A percentile compares a stretch with the other conserved stretches of the same genome.
These are phyloP conservation scores for Solanum infundibuliforme DNA, from an alignment of 257 asterid species.

Conservation along the genomic window DNA sequence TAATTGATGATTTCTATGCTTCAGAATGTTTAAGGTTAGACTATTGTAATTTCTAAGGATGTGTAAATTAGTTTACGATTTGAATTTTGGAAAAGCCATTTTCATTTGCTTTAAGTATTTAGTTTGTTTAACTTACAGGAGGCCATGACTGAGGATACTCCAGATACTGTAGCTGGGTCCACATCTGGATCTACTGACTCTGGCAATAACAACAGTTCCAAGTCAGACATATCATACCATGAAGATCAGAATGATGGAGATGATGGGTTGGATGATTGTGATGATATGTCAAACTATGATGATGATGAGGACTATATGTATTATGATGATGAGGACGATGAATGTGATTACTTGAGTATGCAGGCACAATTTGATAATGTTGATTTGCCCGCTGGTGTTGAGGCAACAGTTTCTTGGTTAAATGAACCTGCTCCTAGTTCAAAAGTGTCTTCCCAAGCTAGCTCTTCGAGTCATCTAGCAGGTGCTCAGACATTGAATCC, in stretches of 20 bases:
- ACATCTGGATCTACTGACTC: constrained; percentile 20
- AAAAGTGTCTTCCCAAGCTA: constrained; percentile 3
- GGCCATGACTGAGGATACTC: constrained; percentile 19
- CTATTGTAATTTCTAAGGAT: neutral
- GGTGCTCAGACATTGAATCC: constrained; percentile 6
- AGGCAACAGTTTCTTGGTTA: constrained; percentile 48
- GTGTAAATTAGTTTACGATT: neutral
- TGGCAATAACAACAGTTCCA: constrained; percentile 18
- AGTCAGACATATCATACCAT: constrained; percentile 21
- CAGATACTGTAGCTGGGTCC: constrained; percentile 15
- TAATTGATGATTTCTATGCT: neutral
- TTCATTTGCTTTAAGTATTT: neutral
- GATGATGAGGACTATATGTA: constrained; percentile 13
- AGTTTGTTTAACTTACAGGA: constrained; percentile 9
- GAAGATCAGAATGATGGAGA: constrained; percentile 26
- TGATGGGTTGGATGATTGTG: constrained; percentile 7
- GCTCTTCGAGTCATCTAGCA: neutral
- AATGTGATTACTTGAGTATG: constrained; percentile 26
- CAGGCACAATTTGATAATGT: constrained; percentile 50
- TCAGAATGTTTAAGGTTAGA: neutral
- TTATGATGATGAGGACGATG: constrained; percentile 13
- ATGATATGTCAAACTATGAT: constrained; percentile 11
- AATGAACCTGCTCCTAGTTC: constrained; percentile 8
- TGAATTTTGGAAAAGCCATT: neutral
- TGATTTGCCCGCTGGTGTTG: constrained; percentile 65